Percentiles rank a stretch among this genome's conserved stretches.
phyloP scores from a whole-genome alignment of 352 stramenopile genomes.

The Pythium coloratum region DNA sequence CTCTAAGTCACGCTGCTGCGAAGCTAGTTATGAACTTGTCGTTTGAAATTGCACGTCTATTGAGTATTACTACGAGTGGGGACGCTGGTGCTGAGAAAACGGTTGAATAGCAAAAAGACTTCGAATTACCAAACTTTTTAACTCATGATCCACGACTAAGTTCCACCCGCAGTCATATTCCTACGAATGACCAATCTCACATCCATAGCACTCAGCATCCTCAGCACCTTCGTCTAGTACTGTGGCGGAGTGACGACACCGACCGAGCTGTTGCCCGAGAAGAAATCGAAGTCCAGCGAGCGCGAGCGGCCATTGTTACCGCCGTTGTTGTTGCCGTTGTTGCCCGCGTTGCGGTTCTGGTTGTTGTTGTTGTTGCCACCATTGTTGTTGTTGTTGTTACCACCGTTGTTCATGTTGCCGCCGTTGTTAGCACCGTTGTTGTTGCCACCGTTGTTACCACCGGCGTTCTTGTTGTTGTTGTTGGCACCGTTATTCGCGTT shows the following conservation, averaged over 20 bases:
- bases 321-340: constrained; percentile 8
- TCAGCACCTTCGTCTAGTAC: neutral
- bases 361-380: constrained; percentile 5
- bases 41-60: too few species aligned
- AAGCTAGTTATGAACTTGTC: too few species aligned
- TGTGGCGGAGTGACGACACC: neutral
- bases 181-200: too few species aligned
- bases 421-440: neutral
- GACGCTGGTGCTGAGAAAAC: too few species aligned
- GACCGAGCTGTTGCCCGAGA: neutral
- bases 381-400: neutral
- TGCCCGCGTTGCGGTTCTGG: neutral
- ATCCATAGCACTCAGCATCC: too few species aligned
- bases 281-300: neutral
- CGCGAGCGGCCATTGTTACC: too few species aligned
- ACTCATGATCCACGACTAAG: too few species aligned
- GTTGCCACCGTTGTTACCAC: constrained; percentile 1
- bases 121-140: too few species aligned
- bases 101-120: too few species aligned
- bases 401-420: neutral
- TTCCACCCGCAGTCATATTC: too few species aligned
- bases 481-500: neutral
- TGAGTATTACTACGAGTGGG: too few species aligned
- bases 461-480: constrained; percentile 1
- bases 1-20: too few species aligned